Evolutionary conservation across 1,139 yeast genomes (phyloP), one percentile per base, ranked within the genome.

Genomic region (Suhomyces coccinellae): DNA sequence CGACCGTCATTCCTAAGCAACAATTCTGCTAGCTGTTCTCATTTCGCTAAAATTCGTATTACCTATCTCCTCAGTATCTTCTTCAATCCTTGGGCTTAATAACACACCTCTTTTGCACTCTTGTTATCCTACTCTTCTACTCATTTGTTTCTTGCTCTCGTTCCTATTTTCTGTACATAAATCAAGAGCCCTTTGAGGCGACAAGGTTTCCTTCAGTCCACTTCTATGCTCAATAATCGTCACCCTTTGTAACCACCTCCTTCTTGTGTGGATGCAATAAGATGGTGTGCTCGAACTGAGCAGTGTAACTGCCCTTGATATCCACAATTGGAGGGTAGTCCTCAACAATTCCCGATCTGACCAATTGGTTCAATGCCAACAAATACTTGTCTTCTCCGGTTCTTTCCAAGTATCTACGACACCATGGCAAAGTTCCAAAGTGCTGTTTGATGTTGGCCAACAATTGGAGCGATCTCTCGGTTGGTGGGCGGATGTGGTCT

Each of bases 311-410:
- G 15, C 98, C 99, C 51, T 73, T 78, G 38, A 75, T 67, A 64
- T 93, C 99, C 43, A 80, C 84, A 55, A 93, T 73, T n/a, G 99
- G 99, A n/a, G 97, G 97, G 59, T 95, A 91, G 55, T 88, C 99
- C 58, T 87, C 88, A 8, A 93, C 91, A 32, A 87, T 71, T 4
- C 97, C 99, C 7, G 87, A 80, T 64, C 84, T 83, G 43, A 90
- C 97, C 62, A 93, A 75, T 57, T 82, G 86, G 67, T 86, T 90
- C 65, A 93, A 77, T n/a, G 96, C 97, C 55, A 87, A 74, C 51
- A 91, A 73, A 60, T 93, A 91, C 67, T 90, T 90, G 38, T 90
- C 97, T 62, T 93, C 96, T 14, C 97, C 98, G 6, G 87, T 61
- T 54, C 95, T 78, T 62, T 95, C 99, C 62, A 93, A 75, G 64